phyloP scores from a whole-genome alignment of 352 stramenopile genomes.

The Globisporangium acanthophoron region DNA sequence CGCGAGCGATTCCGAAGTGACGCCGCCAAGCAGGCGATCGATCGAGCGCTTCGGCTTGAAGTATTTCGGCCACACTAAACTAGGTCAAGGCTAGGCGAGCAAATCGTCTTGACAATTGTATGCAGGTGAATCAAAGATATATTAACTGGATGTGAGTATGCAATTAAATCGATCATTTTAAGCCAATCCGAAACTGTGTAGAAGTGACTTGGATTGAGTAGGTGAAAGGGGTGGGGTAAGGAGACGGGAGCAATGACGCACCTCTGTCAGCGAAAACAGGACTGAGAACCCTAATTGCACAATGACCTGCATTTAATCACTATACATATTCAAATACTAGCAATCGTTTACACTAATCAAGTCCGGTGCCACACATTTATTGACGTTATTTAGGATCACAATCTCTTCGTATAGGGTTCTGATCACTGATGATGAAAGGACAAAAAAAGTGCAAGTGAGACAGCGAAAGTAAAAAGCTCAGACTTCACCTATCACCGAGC shows the following conservation, averaged over 20 bases:
- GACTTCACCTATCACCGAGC: too few relatives aligned
- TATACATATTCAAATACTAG: neutral
- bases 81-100: too few relatives aligned
- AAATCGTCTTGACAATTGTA: too few relatives aligned
- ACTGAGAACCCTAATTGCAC: neutral
- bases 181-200: neutral
- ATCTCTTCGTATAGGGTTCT: too few relatives aligned
- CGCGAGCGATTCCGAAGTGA: constrained; percentile 21
- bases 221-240: neutral
- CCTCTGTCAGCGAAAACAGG: neutral
- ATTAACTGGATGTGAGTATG: neutral
- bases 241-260: neutral
- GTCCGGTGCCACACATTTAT: neutral
- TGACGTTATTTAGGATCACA: too few relatives aligned
- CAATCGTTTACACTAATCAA: neutral
- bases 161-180: too few relatives aligned
- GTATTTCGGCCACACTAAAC: neutral
- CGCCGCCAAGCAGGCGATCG: too few relatives aligned
- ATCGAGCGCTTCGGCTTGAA: neutral
- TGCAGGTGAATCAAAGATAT: too few relatives aligned
- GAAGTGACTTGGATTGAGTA: neutral
- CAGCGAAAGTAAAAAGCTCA: too few relatives aligned
- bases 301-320: neutral
- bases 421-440: too few relatives aligned
- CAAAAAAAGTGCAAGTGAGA: too few relatives aligned